These are phyloP conservation scores for Buxus sempervirens DNA, from an alignment of 164 flowering plant genomes.

Conservation along the genomic window DNA sequence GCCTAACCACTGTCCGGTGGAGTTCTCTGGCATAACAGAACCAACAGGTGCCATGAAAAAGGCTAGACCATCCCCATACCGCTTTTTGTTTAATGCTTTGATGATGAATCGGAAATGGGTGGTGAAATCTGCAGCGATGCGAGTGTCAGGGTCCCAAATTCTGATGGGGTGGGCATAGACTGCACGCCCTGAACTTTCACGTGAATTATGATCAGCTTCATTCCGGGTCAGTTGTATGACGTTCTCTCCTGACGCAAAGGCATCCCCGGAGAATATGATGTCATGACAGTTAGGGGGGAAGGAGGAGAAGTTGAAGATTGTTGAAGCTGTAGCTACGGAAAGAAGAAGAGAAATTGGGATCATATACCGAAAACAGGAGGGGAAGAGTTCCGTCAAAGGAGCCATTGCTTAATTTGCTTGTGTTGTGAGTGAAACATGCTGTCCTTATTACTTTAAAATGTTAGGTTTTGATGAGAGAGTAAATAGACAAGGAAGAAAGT, in stretches of 20 bases:
- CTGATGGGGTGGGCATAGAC: constrained; percentile 10
- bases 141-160: constrained; percentile 18
- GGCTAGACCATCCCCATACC: constrained; percentile 21
- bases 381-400: no score
- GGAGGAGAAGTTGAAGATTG: constrained; percentile 18
- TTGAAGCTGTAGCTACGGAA: constrained; percentile 6
- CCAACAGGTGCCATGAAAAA: constrained; percentile 25
- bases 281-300: constrained; percentile 12
- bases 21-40: constrained; percentile 12
- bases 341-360: constrained; percentile 2
- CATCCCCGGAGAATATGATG: constrained; percentile 14
- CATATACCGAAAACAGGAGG: not conserved
- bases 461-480: constrained; percentile 1
- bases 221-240: constrained; percentile 21
- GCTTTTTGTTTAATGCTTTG: not conserved
- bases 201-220: constrained; percentile 10
- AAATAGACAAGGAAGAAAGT: not conserved
- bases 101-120: constrained; percentile 29
- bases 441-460: not conserved
- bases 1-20: constrained; percentile 23
- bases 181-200: constrained; percentile 12
- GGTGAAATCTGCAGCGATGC: constrained; percentile 8
- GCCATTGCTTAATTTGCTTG: constrained; percentile 11
- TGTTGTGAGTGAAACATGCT: not conserved
- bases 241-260: constrained; percentile 12